Percentiles rank a stretch among this genome's conserved stretches.
Conservation (phyloP, 768 basidiomycete genomes). For the Nidularia pulvinata region DNA sequence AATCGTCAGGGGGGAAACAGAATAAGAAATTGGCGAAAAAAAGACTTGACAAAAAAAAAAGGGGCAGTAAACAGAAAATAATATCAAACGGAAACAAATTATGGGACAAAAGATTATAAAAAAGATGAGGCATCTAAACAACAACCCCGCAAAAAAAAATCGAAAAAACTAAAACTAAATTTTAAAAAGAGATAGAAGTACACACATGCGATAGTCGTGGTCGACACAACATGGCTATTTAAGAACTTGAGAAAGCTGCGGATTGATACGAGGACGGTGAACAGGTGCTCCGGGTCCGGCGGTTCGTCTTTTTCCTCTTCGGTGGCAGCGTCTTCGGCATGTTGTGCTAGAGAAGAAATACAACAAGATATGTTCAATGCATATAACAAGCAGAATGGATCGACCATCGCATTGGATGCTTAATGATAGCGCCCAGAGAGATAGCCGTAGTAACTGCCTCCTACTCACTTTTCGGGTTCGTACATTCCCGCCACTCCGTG, state of each 20-base stretch:
- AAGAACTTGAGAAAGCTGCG: conserved; percentile 83
- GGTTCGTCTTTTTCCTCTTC: conserved; percentile 33
- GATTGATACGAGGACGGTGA: conserved; percentile 68
- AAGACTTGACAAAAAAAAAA: too few relatives aligned
- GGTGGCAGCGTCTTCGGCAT: conserved; percentile 11
- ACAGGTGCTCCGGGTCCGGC: conserved; percentile 55
- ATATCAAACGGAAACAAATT: neutral
- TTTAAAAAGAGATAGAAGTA: conserved; percentile 3
- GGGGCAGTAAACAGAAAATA: neutral
- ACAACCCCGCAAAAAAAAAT: too few relatives aligned
- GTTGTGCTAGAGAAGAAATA: conserved; percentile 3
- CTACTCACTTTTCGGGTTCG: conserved; percentile 59
- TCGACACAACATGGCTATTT: conserved; percentile 77
- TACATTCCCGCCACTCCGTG: conserved; percentile 77
- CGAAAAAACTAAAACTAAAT: too few relatives aligned
- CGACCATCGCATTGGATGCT: too few relatives aligned
- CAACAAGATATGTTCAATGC: conserved; percentile 1
- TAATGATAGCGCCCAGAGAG: too few relatives aligned
- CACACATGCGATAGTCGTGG: conserved; percentile 85
- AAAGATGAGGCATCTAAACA: too few relatives aligned
- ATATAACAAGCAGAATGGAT: neutral
- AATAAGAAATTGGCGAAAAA: too few relatives aligned
- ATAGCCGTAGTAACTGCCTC: neutral
- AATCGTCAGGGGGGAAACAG: too few relatives aligned
- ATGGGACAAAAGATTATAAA: too few relatives aligned